phyloP scores from a whole-genome alignment of 257 asterid species.

The Solanum lycopersicoides region DNA sequence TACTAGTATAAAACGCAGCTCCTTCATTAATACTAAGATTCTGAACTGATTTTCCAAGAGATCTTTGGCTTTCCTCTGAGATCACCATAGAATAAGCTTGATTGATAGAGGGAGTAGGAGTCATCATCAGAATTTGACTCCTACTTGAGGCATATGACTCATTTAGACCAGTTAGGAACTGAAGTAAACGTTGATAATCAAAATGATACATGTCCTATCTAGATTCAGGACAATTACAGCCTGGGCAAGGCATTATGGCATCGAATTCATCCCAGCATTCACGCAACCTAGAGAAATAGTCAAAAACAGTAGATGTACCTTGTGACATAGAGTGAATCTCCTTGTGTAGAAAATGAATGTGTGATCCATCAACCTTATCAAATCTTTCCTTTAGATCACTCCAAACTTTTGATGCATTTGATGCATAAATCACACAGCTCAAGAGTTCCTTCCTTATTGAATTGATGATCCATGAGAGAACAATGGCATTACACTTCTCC shows the following conservation, averaged over 20 bases:
- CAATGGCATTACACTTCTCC: not conserved
- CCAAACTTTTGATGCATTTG: not conserved
- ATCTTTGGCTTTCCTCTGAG: no score
- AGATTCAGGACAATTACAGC: not conserved
- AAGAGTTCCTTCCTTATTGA: not conserved
- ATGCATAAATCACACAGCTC: not conserved
- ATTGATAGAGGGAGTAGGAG: no score
- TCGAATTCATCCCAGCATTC: not conserved
- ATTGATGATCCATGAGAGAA: not conserved
- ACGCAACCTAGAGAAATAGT: not conserved
- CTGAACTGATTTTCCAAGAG: no score
- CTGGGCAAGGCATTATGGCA: not conserved
- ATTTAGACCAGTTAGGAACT: not conserved
- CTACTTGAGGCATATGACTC: not conserved
- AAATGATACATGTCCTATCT: not conserved
- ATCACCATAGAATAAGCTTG: no score
- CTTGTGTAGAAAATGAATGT: not conserved
- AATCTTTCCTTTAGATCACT: not conserved
- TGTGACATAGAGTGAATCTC: not conserved
- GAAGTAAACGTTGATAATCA: not conserved
- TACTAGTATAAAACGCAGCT: no score
- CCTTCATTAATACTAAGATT: no score
- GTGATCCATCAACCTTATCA: not conserved
- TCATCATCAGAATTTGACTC: no score
- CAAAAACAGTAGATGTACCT: no score